Evolutionary conservation across 2,329 filamentous ascomycete species (phyloP).

Genomic region (Aspergillus sojae): DNA sequence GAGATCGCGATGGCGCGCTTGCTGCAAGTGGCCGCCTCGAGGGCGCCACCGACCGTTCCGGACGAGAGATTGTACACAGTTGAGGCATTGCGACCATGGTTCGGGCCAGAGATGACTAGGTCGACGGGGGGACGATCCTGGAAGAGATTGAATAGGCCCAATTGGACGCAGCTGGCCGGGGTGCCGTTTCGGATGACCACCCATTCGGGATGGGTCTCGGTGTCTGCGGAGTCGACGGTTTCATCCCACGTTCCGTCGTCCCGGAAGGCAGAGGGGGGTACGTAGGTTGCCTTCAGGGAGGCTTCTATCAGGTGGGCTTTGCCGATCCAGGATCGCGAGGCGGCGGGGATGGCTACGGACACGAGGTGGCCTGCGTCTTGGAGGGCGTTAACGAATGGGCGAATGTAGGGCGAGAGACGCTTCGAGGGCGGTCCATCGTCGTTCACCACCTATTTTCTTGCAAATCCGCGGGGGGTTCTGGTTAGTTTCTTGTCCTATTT

Average conservation of each 20-base stretch:
- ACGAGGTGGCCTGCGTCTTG: constrained; percentile 75
- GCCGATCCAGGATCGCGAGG: constrained; percentile 91
- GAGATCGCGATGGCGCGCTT: constrained; percentile 73
- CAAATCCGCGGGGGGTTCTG: not conserved
- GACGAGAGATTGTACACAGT: constrained; percentile 75
- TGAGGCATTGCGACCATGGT: constrained; percentile 78
- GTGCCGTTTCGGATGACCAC: constrained; percentile 72
- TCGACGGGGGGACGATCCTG: constrained; percentile 67
- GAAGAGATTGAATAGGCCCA: constrained; percentile 77
- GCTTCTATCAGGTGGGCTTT: constrained; percentile 94
- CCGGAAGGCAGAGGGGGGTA: constrained; percentile 61
- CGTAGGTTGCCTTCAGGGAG: constrained; percentile 77
- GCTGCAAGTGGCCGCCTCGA: constrained; percentile 72
- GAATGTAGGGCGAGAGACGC: constrained; percentile 73
- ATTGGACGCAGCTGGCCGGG: constrained; percentile 74
- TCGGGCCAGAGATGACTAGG: constrained; percentile 74
- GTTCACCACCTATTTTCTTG: constrained; percentile 52
- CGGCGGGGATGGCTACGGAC: constrained; percentile 83
- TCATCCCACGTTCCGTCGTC: constrained; percentile 58
- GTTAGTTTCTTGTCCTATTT: not conserved
- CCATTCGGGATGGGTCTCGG: constrained; percentile 54
- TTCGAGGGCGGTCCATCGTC: constrained; percentile 76
- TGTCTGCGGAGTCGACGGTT: constrained; percentile 47
- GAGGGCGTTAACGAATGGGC: constrained; percentile 69
- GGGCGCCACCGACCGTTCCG: constrained; percentile 73